A percentile compares a stretch with the other conserved stretches of the same genome.
These are phyloP conservation scores for Umbelopsis isabellina DNA, from an alignment of 192 early-diverging fungal species.

Conservation along the genomic window DNA sequence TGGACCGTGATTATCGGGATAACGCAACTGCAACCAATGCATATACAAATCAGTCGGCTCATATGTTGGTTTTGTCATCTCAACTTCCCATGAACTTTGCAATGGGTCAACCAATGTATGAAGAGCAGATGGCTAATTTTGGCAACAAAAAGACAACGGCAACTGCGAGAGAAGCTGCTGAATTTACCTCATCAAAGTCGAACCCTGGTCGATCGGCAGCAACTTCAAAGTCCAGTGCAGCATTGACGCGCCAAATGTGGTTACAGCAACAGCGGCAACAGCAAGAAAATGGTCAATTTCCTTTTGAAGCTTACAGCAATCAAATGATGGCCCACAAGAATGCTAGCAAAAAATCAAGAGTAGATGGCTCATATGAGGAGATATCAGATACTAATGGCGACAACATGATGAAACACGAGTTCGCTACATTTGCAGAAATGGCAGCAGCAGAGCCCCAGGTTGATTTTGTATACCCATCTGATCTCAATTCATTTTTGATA, in stretches of 20 bases:
- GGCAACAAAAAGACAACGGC: not conserved
- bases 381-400: constrained; percentile 15
- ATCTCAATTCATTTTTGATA: constrained; percentile 10
- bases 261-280: constrained; percentile 1
- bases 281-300: constrained; percentile 7
- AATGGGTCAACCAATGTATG: constrained; percentile 10
- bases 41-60: constrained; percentile 9
- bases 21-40: constrained; percentile 3
- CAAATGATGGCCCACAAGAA: not conserved
- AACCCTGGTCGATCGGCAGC: not conserved
- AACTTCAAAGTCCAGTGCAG: not conserved
- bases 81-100: constrained; percentile 18
- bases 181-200: constrained; percentile 1
- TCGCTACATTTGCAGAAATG: constrained; percentile 1
- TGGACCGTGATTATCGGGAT: constrained; percentile 13
- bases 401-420: constrained; percentile 2
- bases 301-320: constrained; percentile 1
- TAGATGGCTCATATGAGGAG: constrained; percentile 10
- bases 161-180: not conserved
- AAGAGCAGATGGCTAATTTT: constrained; percentile 9
- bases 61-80: constrained; percentile 7
- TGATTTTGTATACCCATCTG: constrained; percentile 19
- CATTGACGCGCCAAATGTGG: not conserved
- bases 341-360: not conserved
- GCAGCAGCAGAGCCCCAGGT: not conserved